phyloP scores from a whole-genome alignment of 108 stramenopile genomes.

The Fragilariopsis cylindrus region DNA sequence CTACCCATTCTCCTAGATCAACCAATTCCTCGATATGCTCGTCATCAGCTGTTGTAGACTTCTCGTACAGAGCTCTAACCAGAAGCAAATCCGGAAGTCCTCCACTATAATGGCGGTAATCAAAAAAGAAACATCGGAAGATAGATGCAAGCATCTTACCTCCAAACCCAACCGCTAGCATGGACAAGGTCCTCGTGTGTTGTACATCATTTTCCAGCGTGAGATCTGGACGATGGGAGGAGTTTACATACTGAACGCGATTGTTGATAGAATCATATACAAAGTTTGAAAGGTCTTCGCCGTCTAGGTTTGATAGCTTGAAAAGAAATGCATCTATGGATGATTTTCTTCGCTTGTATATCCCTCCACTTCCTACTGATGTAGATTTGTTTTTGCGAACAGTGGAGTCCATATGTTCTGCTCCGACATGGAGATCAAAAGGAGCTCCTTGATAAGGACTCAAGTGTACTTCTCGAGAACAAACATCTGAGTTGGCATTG shows the following conservation, averaged over 20 bases:
- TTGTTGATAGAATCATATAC: conserved; percentile 48
- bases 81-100: conserved; percentile 78
- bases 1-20: conserved; percentile 79
- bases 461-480: conserved; percentile 41
- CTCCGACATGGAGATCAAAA: conserved; percentile 81
- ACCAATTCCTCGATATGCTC: conserved; percentile 35
- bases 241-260: conserved; percentile 39
- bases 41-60: conserved; percentile 2
- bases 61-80: conserved; percentile 28
- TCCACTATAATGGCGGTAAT: conserved; percentile 84
- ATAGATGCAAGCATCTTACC: conserved; percentile 60
- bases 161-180: conserved; percentile 75
- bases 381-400: background rate
- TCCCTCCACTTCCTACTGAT: conserved; percentile 29
- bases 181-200: conserved; percentile 64
- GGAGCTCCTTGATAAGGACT: conserved; percentile 84
- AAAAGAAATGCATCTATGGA: conserved; percentile 55
- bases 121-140: conserved; percentile 70
- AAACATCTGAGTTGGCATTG: background rate
- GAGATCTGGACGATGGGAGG: conserved; percentile 38
- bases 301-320: conserved; percentile 36
- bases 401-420: conserved; percentile 1
- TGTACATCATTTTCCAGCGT: conserved; percentile 51
- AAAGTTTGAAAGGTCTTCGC: conserved; percentile 47
- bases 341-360: conserved; percentile 54